phyloP scores from a whole-genome alignment of 2,329 filamentous ascomycete genomes.

The Calonectria montana region DNA sequence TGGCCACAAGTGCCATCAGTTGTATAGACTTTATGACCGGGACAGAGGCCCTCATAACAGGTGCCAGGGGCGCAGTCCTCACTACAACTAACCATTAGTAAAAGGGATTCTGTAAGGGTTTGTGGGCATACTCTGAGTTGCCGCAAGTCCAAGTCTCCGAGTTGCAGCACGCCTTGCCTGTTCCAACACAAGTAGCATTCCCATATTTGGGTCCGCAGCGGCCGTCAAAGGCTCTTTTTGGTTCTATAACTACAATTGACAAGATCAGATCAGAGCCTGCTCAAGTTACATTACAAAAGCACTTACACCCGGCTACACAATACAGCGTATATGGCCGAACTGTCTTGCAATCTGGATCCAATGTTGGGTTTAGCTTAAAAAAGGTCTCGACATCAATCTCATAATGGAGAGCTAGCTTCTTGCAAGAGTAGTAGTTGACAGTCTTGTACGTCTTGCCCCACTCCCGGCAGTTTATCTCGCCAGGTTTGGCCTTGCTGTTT shows the following conservation, averaged over 20 bases:
- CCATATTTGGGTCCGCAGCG: conserved; percentile 13
- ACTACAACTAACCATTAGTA: conserved; percentile 22
- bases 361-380: conserved; percentile 15
- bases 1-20: conserved; percentile 50
- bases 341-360: conserved; percentile 5
- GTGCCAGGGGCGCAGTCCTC: conserved; percentile 46
- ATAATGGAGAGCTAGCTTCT: conserved; percentile 33
- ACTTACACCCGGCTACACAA: conserved; percentile 23
- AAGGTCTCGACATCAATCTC: conserved; percentile 24
- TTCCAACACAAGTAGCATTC: conserved; percentile 25
- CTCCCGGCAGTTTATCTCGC: no score
- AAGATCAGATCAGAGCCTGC: background rate
- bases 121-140: background rate
- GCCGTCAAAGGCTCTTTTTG: conserved; percentile 13
- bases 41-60: conserved; percentile 48
- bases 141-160: conserved; percentile 29
- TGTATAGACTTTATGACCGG: conserved; percentile 43
- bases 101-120: background rate
- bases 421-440: conserved; percentile 44
- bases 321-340: conserved; percentile 17
- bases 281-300: background rate
- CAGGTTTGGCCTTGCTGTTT: no score
- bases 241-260: background rate
- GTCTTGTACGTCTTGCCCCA: conserved; percentile 14
- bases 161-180: conserved; percentile 24